A percentile compares a stretch with the other conserved stretches of the same genome.
Conservation (phyloP, 495 filamentous ascomycete species). For the Trichoderma gamsii region DNA sequence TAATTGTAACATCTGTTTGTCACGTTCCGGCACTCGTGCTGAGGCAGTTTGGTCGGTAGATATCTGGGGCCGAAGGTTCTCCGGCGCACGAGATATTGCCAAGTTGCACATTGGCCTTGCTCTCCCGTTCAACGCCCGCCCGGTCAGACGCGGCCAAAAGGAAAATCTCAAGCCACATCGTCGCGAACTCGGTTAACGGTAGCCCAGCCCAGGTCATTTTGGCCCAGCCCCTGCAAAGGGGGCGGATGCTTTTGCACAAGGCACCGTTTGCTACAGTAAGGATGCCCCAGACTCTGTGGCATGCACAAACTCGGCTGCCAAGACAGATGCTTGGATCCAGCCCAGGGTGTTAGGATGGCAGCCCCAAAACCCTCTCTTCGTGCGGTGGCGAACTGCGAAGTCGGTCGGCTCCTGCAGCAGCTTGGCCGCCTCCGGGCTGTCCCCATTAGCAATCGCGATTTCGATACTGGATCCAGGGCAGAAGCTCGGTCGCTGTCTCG, state of each 20-base stretch:
- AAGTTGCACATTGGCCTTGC: background rate
- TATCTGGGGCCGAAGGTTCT: no score
- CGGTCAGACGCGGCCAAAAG: background rate
- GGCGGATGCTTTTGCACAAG: background rate
- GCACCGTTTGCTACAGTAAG: background rate
- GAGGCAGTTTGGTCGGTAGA: no score
- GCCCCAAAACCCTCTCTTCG: constrained; percentile 4
- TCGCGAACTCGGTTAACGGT: constrained; percentile 8
- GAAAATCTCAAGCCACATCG: background rate
- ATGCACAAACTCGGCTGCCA: background rate
- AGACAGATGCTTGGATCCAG: background rate
- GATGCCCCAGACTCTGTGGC: background rate
- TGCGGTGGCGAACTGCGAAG: constrained; percentile 7
- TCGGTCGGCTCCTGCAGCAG: background rate
- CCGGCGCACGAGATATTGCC: no score
- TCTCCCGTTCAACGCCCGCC: background rate
- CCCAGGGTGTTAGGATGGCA: background rate
- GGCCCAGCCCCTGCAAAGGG: background rate
- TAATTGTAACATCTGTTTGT: no score
- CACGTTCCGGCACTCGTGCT: no score
- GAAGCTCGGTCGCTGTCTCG: background rate
- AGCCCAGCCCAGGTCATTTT: background rate
- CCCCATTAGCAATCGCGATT: constrained; percentile 9
- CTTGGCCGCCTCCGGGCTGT: background rate
- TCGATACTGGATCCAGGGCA: background rate